phyloP scores from a whole-genome alignment of 495 filamentous ascomycete genomes.

The Penicillium lagena region DNA sequence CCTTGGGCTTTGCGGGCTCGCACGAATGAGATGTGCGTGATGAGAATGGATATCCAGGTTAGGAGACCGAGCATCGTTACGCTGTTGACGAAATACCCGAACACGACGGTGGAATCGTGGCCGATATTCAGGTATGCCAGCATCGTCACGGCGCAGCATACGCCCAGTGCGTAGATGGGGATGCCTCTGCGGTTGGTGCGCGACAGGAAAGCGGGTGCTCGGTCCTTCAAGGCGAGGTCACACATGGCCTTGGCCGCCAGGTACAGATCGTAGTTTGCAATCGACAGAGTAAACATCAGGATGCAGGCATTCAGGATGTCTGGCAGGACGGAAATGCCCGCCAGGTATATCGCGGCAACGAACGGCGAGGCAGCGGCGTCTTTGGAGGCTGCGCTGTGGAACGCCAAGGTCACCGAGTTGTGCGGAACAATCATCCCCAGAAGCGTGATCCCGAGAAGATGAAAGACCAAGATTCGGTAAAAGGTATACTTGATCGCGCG shows the following conservation, averaged over 20 bases:
- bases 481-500: constrained; percentile 70
- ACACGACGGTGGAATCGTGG: constrained; percentile 56
- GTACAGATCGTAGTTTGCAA: constrained; percentile 57
- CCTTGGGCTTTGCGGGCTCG: constrained; percentile 62
- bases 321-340: constrained; percentile 44
- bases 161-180: constrained; percentile 59
- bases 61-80: constrained; percentile 68
- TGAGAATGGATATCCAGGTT: constrained; percentile 67
- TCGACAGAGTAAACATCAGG: constrained; percentile 68
- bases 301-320: constrained; percentile 58
- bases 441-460: constrained; percentile 45
- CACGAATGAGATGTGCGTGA: constrained; percentile 73
- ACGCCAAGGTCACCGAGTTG: constrained; percentile 38
- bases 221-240: constrained; percentile 62
- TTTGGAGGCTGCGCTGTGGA: constrained; percentile 12
- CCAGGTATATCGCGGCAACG: constrained; percentile 49
- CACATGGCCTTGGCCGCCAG: constrained; percentile 69
- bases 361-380: constrained; percentile 49
- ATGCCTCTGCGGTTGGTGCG: constrained; percentile 64
- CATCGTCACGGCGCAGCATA: constrained; percentile 51
- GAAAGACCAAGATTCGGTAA: constrained; percentile 77
- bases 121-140: constrained; percentile 71
- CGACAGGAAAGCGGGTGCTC: constrained; percentile 64
- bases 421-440: constrained; percentile 51
- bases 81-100: constrained; percentile 73